phyloP scores from a whole-genome alignment of 2,329 filamentous ascomycete genomes.

The Aureobasidium sp. region DNA sequence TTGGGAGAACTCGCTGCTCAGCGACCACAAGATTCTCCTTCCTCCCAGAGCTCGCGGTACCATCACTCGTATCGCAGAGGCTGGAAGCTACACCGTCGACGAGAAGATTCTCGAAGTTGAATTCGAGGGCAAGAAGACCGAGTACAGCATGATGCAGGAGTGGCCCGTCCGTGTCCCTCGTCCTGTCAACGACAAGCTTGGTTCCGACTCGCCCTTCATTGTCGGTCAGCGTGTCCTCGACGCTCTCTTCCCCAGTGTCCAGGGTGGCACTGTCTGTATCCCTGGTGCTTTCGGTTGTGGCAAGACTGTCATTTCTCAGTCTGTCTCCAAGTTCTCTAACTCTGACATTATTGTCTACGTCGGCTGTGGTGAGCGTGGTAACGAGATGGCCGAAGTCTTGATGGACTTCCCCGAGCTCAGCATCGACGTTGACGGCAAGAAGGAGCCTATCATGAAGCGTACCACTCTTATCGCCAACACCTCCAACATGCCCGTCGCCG shows the following conservation, averaged over 20 bases:
- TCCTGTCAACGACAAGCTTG: slow-evolving; percentile 84
- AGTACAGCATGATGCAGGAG: slow-evolving; percentile 96
- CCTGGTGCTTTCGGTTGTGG: slow-evolving; percentile 97
- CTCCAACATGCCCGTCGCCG: slow-evolving; percentile 98
- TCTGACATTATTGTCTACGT: slow-evolving; percentile 98
- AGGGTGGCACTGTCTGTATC: slow-evolving; percentile 96
- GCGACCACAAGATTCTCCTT: slow-evolving; percentile 86
- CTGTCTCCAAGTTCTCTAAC: slow-evolving; percentile 99
- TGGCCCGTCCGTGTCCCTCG: slow-evolving; percentile 97
- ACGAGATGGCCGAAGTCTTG: slow-evolving; percentile 99
- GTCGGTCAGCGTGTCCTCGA: slow-evolving; percentile 96
- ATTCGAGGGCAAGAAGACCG: slow-evolving; percentile 91
- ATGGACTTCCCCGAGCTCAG: slow-evolving; percentile 99
- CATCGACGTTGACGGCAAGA: slow-evolving; percentile 87
- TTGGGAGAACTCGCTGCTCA: slow-evolving; percentile 91
- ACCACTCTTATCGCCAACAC: slow-evolving; percentile 98
- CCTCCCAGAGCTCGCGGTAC: slow-evolving; percentile 84
- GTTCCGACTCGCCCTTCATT: slow-evolving; percentile 83
- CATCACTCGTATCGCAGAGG: slow-evolving; percentile 82
- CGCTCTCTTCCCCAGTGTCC: slow-evolving; percentile 90
- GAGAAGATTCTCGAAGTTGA: slow-evolving; percentile 93
- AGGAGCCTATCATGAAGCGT: slow-evolving; percentile 99
- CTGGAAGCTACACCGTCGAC: slow-evolving; percentile 88
- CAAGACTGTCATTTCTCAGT: slow-evolving; percentile 98
- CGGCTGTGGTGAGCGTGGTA: slow-evolving; percentile 85